Percentiles rank a stretch among this genome's conserved stretches.
phyloP scores from a whole-genome alignment of 192 early-diverging fungal species.

The Coemansia sp. region DNA sequence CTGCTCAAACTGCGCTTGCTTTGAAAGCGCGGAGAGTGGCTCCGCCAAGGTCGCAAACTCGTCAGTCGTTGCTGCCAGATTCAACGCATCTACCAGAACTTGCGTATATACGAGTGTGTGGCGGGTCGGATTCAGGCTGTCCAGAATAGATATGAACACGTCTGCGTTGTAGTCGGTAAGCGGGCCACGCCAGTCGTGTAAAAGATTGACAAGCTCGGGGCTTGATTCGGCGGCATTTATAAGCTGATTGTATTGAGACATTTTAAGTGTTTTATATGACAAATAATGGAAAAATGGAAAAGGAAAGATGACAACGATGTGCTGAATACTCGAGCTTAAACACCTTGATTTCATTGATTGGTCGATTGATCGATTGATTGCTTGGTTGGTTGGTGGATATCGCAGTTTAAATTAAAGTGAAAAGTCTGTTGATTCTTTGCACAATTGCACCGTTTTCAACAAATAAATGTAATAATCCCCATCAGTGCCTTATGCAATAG shows the following conservation, averaged over 20 bases:
- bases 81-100: conserved; percentile 25
- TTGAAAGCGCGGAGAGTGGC: conserved; percentile 8
- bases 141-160: background rate
- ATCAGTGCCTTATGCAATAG: too few relatives aligned
- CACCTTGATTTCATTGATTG: too few relatives aligned
- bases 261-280: background rate
- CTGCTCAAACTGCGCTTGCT: conserved; percentile 16
- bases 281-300: too few relatives aligned
- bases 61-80: conserved; percentile 16
- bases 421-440: too few relatives aligned
- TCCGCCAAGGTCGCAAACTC: conserved; percentile 9
- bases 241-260: background rate
- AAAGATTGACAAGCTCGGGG: background rate
- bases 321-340: too few relatives aligned
- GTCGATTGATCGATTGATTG: too few relatives aligned
- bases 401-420: too few relatives aligned
- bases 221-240: background rate
- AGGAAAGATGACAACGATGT: too few relatives aligned
- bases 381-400: too few relatives aligned
- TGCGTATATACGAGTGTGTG: conserved; percentile 25
- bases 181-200: conserved; percentile 10
- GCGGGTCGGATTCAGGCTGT: conserved; percentile 1
- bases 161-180: conserved; percentile 9
- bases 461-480: too few relatives aligned
- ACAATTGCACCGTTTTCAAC: too few relatives aligned